These are phyloP conservation scores for Cylindrotheca fusiformis DNA, from an alignment of 108 stramenopile genomes.

Conservation along the genomic window DNA sequence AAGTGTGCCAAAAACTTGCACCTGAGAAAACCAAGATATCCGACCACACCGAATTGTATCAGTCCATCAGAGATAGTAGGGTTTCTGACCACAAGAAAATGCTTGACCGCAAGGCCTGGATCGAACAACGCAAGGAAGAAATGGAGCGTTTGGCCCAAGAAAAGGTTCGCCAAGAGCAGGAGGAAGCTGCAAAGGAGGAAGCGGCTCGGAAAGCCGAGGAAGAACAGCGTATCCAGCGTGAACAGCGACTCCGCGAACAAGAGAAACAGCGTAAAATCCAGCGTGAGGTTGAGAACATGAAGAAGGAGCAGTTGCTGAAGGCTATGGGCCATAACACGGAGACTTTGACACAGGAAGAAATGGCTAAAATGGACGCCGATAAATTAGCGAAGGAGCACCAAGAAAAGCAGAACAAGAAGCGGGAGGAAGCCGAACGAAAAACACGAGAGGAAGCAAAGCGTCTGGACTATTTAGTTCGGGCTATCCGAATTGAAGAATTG, in stretches of 20 bases:
- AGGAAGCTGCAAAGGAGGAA: conserved; percentile 68
- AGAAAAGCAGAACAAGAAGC: conserved; percentile 85
- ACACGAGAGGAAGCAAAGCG: conserved; percentile 79
- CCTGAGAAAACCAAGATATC: conserved; percentile 35
- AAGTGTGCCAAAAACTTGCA: conserved; percentile 47
- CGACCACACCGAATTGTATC: conserved; percentile 52
- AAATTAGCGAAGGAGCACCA: conserved; percentile 84
- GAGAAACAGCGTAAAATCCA: conserved; percentile 90
- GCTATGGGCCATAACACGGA: conserved; percentile 88
- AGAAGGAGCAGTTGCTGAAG: conserved; percentile 68
- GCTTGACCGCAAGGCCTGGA: conserved; percentile 82
- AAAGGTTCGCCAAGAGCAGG: conserved; percentile 59
- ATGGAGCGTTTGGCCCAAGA: conserved; percentile 80
- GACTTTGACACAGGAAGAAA: conserved; percentile 81
- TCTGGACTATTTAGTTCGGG: conserved; percentile 91
- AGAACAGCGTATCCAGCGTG: conserved; percentile 70
- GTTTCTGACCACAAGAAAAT: conserved; percentile 70
- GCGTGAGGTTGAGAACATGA: conserved; percentile 84
- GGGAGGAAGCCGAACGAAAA: conserved; percentile 89
- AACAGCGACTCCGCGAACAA: conserved; percentile 77
- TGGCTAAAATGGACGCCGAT: conserved; percentile 62
- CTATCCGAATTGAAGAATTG: conserved; percentile 94
- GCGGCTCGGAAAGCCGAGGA: conserved; percentile 86
- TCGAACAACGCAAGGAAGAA: conserved; percentile 94
- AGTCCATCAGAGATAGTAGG: conserved; percentile 57